These are phyloP conservation scores for Abelmoschus esculentus DNA, from an alignment of 345 rosid genomes.

Conservation along the genomic window DNA sequence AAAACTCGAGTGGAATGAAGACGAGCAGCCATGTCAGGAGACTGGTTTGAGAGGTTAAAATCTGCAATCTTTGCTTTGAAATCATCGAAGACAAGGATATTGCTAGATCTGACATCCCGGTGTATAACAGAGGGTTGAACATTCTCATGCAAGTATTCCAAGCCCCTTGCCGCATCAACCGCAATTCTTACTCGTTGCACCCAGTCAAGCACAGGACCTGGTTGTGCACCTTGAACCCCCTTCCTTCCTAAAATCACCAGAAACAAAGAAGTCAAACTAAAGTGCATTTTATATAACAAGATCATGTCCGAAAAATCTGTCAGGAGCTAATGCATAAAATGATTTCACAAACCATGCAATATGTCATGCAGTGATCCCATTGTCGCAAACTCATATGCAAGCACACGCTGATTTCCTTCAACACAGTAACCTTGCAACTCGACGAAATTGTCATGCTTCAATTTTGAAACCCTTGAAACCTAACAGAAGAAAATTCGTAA, in stretches of 20 bases:
- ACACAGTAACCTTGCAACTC: conserved; percentile 88
- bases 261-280: background rate
- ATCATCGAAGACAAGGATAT: conserved; percentile 88
- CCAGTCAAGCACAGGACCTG: conserved; percentile 99
- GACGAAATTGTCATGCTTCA: conserved; percentile 77
- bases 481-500: conserved; percentile 12
- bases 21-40: conserved; percentile 99
- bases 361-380: conserved; percentile 98
- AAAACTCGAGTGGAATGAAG: conserved; percentile 96
- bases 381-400: conserved; percentile 93
- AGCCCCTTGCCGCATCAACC: conserved; percentile 93
- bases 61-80: conserved; percentile 92
- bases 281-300: background rate
- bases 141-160: conserved; percentile 96
- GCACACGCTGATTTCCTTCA: conserved; percentile 75
- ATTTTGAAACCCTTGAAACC: conserved; percentile 81
- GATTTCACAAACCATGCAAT: conserved; percentile 58
- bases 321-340: conserved; percentile 1
- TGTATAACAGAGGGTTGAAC: conserved; percentile 81
- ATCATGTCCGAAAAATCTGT: background rate
- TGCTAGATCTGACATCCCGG: conserved; percentile 84
- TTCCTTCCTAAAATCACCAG: conserved; percentile 61
- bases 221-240: conserved; percentile 99
- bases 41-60: conserved; percentile 93
- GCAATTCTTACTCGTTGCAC: conserved; percentile 87